These are phyloP conservation scores for Protostelium mycophagum DNA, from an alignment of 78 protist genomes.

Conservation along the genomic window DNA sequence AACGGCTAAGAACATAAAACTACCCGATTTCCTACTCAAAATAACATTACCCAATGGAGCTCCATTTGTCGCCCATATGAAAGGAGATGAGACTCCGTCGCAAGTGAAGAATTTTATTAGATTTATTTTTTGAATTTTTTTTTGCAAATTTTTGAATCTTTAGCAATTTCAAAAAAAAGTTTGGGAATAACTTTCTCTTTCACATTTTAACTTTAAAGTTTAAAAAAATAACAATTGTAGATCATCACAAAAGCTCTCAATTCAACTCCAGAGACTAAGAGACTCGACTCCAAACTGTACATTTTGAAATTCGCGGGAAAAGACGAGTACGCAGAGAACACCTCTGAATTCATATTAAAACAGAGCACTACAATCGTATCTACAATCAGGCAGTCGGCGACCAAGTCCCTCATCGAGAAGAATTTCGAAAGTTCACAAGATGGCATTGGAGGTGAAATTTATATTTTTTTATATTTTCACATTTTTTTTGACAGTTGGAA, in stretches of 20 bases:
- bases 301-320: background rate
- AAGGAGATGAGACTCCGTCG: background rate
- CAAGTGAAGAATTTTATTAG: background rate
- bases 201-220: background rate
- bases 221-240: background rate
- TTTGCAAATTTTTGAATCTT: no score
- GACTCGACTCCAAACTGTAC: background rate
- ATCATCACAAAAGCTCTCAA: background rate
- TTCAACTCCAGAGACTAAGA: background rate
- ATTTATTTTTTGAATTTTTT: no score
- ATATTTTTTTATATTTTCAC: no score
- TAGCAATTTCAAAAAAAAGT: no score
- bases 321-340: background rate
- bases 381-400: background rate
- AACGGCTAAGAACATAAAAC: background rate
- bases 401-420: background rate
- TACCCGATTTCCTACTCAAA: background rate
- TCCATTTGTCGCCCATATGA: background rate
- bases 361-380: background rate
- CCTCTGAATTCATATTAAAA: background rate
- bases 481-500: no score
- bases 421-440: background rate
- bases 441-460: background rate
- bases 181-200: background rate
- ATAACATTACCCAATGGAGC: background rate